Conservation (phyloP, 2,329 filamentous ascomycete genomes). For the Blastomyces percursus region DNA sequence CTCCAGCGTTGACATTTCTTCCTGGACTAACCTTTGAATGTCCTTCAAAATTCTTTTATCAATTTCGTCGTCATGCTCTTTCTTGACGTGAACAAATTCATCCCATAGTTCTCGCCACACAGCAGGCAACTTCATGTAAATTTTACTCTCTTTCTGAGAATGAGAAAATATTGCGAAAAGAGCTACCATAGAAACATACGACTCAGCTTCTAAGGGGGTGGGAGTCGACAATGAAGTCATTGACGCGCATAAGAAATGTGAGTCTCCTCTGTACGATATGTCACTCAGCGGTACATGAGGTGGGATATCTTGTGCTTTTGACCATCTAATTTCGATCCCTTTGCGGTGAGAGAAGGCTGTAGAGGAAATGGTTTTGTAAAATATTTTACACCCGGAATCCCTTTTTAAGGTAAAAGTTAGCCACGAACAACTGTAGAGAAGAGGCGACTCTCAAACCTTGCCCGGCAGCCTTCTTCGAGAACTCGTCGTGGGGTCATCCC, state of each 20-base stretch:
- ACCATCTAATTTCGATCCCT: slow-evolving; percentile 64
- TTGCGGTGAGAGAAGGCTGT: slow-evolving; percentile 67
- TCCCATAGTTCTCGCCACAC: slow-evolving; percentile 78
- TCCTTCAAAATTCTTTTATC: slow-evolving; percentile 60
- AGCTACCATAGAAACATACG: slow-evolving; percentile 68
- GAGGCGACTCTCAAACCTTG: slow-evolving; percentile 43
- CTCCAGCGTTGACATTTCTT: slow-evolving; percentile 42
- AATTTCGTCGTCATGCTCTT: slow-evolving; percentile 55
- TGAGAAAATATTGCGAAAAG: slow-evolving; percentile 70
- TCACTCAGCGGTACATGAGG: slow-evolving; percentile 34
- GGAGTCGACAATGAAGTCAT: slow-evolving; percentile 67
- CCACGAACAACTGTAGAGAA: not conserved
- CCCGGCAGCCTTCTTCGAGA: slow-evolving; percentile 77
- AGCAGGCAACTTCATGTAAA: slow-evolving; percentile 63
- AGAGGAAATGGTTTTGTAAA: slow-evolving; percentile 59
- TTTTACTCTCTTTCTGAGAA: slow-evolving; percentile 76
- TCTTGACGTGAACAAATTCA: slow-evolving; percentile 62
- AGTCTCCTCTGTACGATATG: slow-evolving; percentile 36
- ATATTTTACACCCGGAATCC: slow-evolving; percentile 57
- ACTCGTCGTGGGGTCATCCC: slow-evolving; percentile 65
- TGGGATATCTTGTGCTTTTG: slow-evolving; percentile 53
- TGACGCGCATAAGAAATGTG: slow-evolving; percentile 48
- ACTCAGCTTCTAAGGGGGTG: slow-evolving; percentile 70
- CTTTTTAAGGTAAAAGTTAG: slow-evolving; percentile 32
- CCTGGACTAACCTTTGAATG: slow-evolving; percentile 40